These are phyloP conservation scores for Lanmaoa rubissima DNA, from an alignment of 768 basidiomycete genomes.

Conservation along the genomic window DNA sequence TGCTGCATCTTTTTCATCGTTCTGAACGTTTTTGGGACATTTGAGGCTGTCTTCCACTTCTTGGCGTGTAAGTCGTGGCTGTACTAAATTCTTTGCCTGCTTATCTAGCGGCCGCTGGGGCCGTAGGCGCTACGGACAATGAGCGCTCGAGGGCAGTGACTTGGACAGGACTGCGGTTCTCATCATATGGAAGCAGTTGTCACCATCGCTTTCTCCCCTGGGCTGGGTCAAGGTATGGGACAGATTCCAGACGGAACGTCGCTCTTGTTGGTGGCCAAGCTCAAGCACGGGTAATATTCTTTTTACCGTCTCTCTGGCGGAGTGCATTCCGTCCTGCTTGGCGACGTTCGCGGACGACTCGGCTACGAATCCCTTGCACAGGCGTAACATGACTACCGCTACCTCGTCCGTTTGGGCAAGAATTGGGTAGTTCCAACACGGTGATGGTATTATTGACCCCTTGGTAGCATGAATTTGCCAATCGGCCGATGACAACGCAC, in stretches of 20 bases:
- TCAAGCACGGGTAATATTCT: neutral
- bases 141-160: conserved; percentile 7
- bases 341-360: no score
- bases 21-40: neutral
- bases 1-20: neutral
- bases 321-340: no score
- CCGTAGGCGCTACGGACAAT: neutral
- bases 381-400: neutral
- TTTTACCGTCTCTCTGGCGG: neutral
- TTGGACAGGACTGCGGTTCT: neutral
- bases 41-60: neutral
- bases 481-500: neutral
- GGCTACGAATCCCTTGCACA: no score
- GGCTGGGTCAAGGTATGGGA: neutral
- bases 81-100: neutral
- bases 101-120: no score
- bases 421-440: neutral
- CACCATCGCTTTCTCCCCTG: neutral
- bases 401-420: neutral
- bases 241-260: neutral
- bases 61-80: neutral
- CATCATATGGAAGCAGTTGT: conserved; percentile 3
- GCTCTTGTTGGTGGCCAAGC: neutral
- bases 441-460: neutral
- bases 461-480: no score